Evolutionary conservation across 2,329 filamentous ascomycete genomes (phyloP), one percentile per base, ranked within the genome.

Genomic region (Amphichorda felina): DNA sequence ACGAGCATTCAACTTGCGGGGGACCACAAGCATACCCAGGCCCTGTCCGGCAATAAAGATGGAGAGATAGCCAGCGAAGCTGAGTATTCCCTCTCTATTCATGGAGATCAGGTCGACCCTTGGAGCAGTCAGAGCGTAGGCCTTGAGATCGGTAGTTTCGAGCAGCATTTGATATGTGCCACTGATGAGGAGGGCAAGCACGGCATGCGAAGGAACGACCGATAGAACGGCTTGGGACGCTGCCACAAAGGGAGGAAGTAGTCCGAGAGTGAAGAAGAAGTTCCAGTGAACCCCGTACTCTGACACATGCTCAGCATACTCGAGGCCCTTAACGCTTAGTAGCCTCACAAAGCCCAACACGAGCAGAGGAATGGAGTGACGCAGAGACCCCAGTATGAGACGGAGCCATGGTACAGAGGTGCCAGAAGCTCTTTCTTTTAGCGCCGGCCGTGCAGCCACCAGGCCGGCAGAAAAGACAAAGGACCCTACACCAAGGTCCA

Each of bases 201-300:
- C 64, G 13, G 86, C 80, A 50, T 86, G 89, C 1, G 83, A 89
- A 3, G 83, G 82, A 4, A 94, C 59, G 37, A 82, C 50, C 13
- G 69, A 65, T 39, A 89, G 72, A 0, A 79, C 62, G 1, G 81
- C 72, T 53, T 93, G 84, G 41, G 89, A 84, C 0, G 91, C 55
- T 19, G 89, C 87, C 35, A 94, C 78, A 49, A 94, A 94, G 1
- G 88, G 88, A 1, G 89, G 86, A 17, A 98, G 63, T 33, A 95
- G 72, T 5, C 79, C 88, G 8, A 98, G 68, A 0, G 91, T 98
- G 60, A 96, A 96, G 69, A 98, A 98, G 59, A 98, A 98, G 57
- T 98, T 98, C 91, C 91, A 98, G 57, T 98, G 91, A 8, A 98
- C 85, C 30, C 91, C 91, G 52, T 98, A 98, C 54, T 98, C 91